phyloP scores from a whole-genome alignment of 345 rosid species.

The Salix purpurea region DNA sequence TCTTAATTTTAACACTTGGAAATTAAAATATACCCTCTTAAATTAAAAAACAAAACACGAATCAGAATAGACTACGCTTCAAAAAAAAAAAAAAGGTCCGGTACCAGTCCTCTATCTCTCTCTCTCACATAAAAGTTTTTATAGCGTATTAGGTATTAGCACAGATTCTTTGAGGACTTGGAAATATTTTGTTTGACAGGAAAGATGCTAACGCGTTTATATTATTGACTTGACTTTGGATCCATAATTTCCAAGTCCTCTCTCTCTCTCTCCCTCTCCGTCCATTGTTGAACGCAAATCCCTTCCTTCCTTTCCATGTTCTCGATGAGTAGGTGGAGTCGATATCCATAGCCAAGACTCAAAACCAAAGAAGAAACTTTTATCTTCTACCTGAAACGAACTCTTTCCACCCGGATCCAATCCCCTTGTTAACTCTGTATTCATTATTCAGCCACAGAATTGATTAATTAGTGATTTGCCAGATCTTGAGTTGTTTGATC shows the following conservation, averaged over 20 bases:
- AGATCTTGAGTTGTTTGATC: background rate
- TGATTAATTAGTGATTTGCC: background rate
- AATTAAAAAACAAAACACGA: too few species aligned
- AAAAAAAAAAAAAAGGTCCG: too few species aligned
- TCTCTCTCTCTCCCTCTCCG: background rate
- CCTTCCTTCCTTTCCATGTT: background rate
- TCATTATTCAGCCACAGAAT: background rate
- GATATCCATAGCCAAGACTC: background rate
- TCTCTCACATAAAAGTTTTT: too few species aligned
- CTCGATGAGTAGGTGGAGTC: background rate
- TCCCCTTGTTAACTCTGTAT: background rate
- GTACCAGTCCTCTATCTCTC: too few species aligned
- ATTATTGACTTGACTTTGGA: background rate
- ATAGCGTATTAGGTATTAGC: too few species aligned
- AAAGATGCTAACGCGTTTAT: background rate
- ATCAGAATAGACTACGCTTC: too few species aligned
- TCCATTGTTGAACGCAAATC: background rate
- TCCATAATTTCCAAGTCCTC: background rate
- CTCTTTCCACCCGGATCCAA: background rate
- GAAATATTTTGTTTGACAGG: too few species aligned
- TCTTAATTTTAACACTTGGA: too few species aligned
- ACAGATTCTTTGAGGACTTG: too few species aligned
- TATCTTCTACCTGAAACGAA: background rate
- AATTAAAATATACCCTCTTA: too few species aligned
- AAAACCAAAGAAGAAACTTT: background rate